Conservation (phyloP, 371 early-diverging fungal species). For the Choanephora cucurbitarum region DNA sequence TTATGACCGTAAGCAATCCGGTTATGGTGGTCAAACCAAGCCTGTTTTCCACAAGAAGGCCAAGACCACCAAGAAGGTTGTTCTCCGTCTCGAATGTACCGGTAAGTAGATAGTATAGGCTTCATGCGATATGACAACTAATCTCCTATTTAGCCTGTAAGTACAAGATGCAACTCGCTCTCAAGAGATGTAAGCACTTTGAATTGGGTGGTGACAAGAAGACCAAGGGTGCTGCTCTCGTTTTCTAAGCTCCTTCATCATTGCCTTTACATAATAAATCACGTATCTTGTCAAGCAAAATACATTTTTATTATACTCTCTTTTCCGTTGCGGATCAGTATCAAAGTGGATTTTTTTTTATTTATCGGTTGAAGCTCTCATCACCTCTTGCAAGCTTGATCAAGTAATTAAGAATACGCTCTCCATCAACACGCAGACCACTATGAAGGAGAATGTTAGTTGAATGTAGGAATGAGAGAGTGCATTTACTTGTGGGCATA, state of each 20-base stretch:
- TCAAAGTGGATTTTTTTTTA: neutral
- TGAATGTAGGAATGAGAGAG: neutral
- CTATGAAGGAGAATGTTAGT: conserved; percentile 17
- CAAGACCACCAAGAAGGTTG: conserved; percentile 99
- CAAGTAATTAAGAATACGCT: conserved; percentile 58
- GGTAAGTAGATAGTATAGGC: conserved; percentile 13
- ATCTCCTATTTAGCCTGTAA: conserved; percentile 74
- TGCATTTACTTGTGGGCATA: conserved; percentile 69
- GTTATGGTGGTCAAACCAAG: conserved; percentile 99
- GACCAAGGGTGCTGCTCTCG: conserved; percentile 74
- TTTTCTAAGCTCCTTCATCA: conserved; percentile 56
- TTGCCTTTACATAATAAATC: neutral
- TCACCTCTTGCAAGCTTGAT: conserved; percentile 64
- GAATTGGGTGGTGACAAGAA: conserved; percentile 99
- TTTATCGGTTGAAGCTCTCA: conserved; percentile 41
- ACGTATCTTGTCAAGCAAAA: neutral
- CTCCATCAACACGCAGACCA: conserved; percentile 59
- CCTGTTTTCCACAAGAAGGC: conserved; percentile 96
- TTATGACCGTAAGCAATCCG: conserved; percentile 80
- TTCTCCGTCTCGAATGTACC: conserved; percentile 98
- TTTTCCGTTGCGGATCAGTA: no score
- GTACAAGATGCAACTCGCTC: conserved; percentile 91
- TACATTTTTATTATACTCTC: no score
- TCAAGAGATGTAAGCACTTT: conserved; percentile 99
- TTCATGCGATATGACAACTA: neutral